A percentile compares a stretch with the other conserved stretches of the same genome.
Evolutionary conservation across 1,139 yeast species (phyloP).

Genomic region (Candida tropicalis): DNA sequence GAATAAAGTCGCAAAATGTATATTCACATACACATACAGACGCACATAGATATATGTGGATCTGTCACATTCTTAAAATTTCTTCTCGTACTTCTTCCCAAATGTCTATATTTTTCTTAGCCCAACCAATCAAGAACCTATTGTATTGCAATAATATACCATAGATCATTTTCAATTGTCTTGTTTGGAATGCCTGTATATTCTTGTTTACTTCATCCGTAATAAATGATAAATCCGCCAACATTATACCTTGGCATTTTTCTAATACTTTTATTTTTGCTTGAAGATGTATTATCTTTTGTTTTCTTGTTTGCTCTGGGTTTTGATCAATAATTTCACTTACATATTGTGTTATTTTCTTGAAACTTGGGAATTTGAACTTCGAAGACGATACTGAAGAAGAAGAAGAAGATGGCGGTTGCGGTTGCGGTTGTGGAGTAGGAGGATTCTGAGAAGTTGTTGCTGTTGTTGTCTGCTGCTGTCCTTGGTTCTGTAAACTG

Average conservation of each 20-base stretch:
- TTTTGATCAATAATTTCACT: slow-evolving; percentile 72
- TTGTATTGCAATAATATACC: slow-evolving; percentile 54
- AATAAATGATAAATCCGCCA: slow-evolving; percentile 56
- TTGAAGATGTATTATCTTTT: slow-evolving; percentile 52
- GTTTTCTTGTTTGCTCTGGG: slow-evolving; percentile 66
- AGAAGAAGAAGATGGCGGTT: slow-evolving; percentile 7
- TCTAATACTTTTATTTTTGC: slow-evolving; percentile 56
- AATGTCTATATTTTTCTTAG: slow-evolving; percentile 65
- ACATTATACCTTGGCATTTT: slow-evolving; percentile 60
- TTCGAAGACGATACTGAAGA: slow-evolving; percentile 15
- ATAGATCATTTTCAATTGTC: slow-evolving; percentile 48
- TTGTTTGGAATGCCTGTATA: slow-evolving; percentile 50
- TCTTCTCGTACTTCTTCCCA: slow-evolving; percentile 71
- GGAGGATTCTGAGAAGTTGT: not conserved
- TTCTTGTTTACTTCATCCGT: slow-evolving; percentile 54
- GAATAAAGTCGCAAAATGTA: not conserved
- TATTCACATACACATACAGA: not conserved
- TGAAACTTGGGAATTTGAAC: slow-evolving; percentile 32
- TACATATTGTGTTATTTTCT: slow-evolving; percentile 62
- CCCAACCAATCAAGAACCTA: slow-evolving; percentile 66
- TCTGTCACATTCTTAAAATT: slow-evolving; percentile 26
- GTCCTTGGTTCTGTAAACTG: slow-evolving; percentile 18
- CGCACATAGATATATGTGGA: no score
- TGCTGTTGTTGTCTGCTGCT: not conserved
- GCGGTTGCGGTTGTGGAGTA: slow-evolving; percentile 2